Conservation (phyloP, 2,329 filamentous ascomycete species). For the Aspergillus aculeatus region DNA sequence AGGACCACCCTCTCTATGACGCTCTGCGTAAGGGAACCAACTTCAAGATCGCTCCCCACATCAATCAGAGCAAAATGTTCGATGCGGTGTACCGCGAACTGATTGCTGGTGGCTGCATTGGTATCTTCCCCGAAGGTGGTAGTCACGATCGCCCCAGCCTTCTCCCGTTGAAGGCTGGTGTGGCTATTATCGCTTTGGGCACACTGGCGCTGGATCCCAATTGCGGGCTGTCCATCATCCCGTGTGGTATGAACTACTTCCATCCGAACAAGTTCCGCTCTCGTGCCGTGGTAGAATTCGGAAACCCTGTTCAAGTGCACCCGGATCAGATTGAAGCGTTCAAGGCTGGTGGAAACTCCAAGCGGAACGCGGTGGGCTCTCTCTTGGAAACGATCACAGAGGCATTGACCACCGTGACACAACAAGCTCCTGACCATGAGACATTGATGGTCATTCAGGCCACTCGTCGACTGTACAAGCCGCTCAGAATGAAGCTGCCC, state of each 20-base stretch:
- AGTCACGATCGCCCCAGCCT: constrained; percentile 93
- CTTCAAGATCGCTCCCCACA: constrained; percentile 86
- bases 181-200: constrained; percentile 96
- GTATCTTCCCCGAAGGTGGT: constrained; percentile 95
- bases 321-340: constrained; percentile 81
- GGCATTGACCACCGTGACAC: constrained; percentile 82
- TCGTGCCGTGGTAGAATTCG: constrained; percentile 92
- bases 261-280: constrained; percentile 98
- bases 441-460: constrained; percentile 97
- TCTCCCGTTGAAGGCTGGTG: constrained; percentile 89
- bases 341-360: constrained; percentile 67
- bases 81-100: constrained; percentile 86
- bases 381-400: constrained; percentile 85
- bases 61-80: constrained; percentile 92
- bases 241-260: constrained; percentile 99
- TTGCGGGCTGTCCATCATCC: constrained; percentile 90
- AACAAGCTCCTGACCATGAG: constrained; percentile 85
- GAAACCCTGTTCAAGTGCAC: constrained; percentile 81
- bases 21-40: constrained; percentile 75
- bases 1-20: constrained; percentile 72
- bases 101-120: constrained; percentile 80
- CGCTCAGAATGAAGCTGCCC: constrained; percentile 88
- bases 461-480: constrained; percentile 87
- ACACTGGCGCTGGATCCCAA: constrained; percentile 80
- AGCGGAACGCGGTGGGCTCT: constrained; percentile 79